These are phyloP conservation scores for Penicillium vulpinum DNA, from an alignment of 2,329 filamentous ascomycete species.

Conservation along the genomic window DNA sequence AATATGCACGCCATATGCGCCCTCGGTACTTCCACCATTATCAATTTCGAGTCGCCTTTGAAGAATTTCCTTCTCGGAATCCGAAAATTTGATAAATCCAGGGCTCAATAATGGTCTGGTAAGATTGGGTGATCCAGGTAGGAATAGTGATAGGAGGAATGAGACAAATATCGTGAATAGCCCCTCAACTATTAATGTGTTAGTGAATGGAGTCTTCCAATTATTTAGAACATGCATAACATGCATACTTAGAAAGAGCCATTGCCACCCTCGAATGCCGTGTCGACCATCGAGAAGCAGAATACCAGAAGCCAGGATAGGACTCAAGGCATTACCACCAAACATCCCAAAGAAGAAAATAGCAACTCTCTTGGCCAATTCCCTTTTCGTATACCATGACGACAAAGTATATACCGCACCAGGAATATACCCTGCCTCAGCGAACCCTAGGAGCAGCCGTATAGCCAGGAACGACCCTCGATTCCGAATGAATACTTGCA, in stretches of 20 bases:
- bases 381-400: conserved; percentile 1
- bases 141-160: background rate
- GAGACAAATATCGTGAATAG: background rate
- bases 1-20: background rate
- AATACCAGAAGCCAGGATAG: background rate
- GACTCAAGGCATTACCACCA: background rate
- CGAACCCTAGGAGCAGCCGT: background rate
- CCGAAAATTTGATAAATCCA: background rate
- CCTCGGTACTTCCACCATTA: background rate
- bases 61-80: background rate
- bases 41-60: background rate
- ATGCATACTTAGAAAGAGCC: background rate
- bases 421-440: background rate
- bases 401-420: background rate
- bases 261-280: background rate
- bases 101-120: background rate
- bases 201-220: background rate
- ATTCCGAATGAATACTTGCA: background rate
- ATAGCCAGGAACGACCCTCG: background rate
- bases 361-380: background rate
- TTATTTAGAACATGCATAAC: background rate
- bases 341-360: conserved; percentile 5
- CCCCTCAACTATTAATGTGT: background rate
- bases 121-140: background rate
- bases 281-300: background rate